These are phyloP conservation scores for Peltaster fructicola DNA, from an alignment of 2,329 filamentous ascomycete genomes.

Conservation along the genomic window DNA sequence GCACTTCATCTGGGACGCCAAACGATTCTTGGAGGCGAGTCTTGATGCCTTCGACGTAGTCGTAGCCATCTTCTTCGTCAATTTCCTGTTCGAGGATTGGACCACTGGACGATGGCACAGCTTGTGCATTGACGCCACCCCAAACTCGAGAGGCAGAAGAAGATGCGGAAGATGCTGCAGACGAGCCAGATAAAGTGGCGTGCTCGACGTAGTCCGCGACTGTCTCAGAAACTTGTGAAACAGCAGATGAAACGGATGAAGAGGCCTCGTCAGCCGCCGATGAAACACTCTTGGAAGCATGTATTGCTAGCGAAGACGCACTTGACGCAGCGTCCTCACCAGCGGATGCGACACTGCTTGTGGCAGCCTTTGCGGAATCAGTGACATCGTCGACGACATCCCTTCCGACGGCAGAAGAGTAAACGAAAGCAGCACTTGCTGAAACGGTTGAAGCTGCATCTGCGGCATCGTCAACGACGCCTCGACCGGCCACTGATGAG, in stretches of 20 bases:
- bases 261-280: slow-evolving; percentile 7
- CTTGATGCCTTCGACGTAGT: slow-evolving; percentile 1
- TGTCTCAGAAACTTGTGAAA: slow-evolving; percentile 11
- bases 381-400: too few species aligned
- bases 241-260: slow-evolving; percentile 12
- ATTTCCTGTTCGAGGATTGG: slow-evolving; percentile 32
- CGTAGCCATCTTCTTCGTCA: slow-evolving; percentile 18
- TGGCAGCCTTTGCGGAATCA: too few species aligned
- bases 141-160: slow-evolving; percentile 28
- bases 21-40: slow-evolving; percentile 1
- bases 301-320: slow-evolving; percentile 7
- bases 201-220: slow-evolving; percentile 8
- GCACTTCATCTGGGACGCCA: too few species aligned
- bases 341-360: slow-evolving; percentile 2
- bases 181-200: slow-evolving; percentile 12
- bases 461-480: too few species aligned
- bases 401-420: too few species aligned
- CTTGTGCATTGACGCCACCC: slow-evolving; percentile 35
- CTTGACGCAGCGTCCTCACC: slow-evolving; percentile 5
- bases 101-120: slow-evolving; percentile 28
- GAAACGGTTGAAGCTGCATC: too few species aligned
- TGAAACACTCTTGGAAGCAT: slow-evolving; percentile 8
- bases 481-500: too few species aligned
- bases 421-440: too few species aligned
- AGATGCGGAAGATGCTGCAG: slow-evolving; percentile 6